Conservation (phyloP, 192 early-diverging fungal species). For the Fimicolochytrium jonesii region DNA sequence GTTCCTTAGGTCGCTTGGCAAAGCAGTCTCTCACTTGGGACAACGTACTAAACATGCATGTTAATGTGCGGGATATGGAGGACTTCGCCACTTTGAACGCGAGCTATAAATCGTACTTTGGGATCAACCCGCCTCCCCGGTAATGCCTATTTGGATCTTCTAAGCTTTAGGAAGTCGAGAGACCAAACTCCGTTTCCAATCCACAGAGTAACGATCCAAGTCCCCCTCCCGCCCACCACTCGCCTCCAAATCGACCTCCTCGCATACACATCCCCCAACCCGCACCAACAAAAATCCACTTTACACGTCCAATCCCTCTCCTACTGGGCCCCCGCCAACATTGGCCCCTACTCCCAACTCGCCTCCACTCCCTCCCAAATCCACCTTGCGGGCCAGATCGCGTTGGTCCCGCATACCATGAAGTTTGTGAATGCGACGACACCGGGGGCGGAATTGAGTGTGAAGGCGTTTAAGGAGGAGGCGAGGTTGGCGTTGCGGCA, state of each 20-base stretch:
- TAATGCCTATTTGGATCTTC: constrained; percentile 22
- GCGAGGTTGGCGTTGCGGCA: constrained; percentile 48
- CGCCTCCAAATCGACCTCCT: constrained; percentile 63
- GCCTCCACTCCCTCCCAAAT: constrained; percentile 51
- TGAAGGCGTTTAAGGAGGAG: constrained; percentile 6
- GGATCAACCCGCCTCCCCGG: constrained; percentile 71
- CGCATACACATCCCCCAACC: constrained; percentile 34
- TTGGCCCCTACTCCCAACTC: constrained; percentile 81
- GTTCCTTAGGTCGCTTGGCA: constrained; percentile 35
- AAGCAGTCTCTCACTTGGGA: constrained; percentile 41
- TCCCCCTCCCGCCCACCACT: constrained; percentile 31
- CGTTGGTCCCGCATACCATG: constrained; percentile 63
- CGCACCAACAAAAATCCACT: constrained; percentile 32
- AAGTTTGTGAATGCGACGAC: constrained; percentile 29
- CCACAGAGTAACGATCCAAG: constrained; percentile 59
- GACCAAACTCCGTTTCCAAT: not conserved
- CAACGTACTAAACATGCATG: constrained; percentile 62
- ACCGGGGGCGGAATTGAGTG: no score
- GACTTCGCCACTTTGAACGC: constrained; percentile 61
- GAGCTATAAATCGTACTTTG: constrained; percentile 65
- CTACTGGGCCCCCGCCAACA: constrained; percentile 88
- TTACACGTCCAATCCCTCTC: constrained; percentile 83
- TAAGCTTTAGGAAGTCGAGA: not conserved
- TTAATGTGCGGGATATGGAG: constrained; percentile 63
- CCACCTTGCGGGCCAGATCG: constrained; percentile 79